Percentiles rank a stretch among this genome's conserved stretches.
These are phyloP conservation scores for Populus ilicifolia DNA, from an alignment of 345 rosid genomes.

Conservation along the genomic window DNA sequence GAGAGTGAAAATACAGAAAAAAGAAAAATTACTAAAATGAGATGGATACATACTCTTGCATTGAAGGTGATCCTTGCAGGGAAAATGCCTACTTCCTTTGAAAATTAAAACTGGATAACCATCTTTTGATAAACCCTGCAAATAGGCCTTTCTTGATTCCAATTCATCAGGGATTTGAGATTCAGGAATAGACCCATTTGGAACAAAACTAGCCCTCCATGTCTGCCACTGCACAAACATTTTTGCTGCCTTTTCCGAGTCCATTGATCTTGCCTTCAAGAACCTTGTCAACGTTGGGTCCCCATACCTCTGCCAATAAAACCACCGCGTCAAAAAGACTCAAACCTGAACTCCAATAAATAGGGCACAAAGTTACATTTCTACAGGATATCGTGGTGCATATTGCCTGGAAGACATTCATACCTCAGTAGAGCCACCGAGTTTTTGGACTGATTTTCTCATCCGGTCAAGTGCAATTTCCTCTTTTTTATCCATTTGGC, in stretches of 20 bases:
- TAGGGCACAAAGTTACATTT: neutral
- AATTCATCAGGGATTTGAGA: slow-evolving; percentile 66
- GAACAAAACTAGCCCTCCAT: slow-evolving; percentile 70
- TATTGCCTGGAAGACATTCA: too few species aligned
- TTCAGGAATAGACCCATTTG: slow-evolving; percentile 58
- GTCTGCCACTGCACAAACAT: slow-evolving; percentile 87
- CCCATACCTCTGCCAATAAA: slow-evolving; percentile 45
- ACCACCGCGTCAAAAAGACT: neutral
- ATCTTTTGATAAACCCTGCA: slow-evolving; percentile 58
- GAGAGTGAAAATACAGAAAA: neutral
- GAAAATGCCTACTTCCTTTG: slow-evolving; percentile 54
- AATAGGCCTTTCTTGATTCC: slow-evolving; percentile 47
- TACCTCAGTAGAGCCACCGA: slow-evolving; percentile 70
- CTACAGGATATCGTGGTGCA: neutral
- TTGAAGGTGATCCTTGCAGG: slow-evolving; percentile 60
- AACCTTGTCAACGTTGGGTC: slow-evolving; percentile 68
- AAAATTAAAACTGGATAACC: slow-evolving; percentile 54
- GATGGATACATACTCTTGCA: slow-evolving; percentile 60
- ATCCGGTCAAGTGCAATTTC: slow-evolving; percentile 58
- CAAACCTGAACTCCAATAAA: neutral
- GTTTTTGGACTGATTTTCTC: slow-evolving; percentile 55
- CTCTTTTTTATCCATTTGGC: slow-evolving; percentile 49
- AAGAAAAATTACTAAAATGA: neutral
- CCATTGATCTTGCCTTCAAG: slow-evolving; percentile 91
- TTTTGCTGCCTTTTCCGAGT: slow-evolving; percentile 68